These are phyloP conservation scores for Aspergillus sclerotialis DNA, from an alignment of 2,329 filamentous ascomycete genomes.

Conservation along the genomic window DNA sequence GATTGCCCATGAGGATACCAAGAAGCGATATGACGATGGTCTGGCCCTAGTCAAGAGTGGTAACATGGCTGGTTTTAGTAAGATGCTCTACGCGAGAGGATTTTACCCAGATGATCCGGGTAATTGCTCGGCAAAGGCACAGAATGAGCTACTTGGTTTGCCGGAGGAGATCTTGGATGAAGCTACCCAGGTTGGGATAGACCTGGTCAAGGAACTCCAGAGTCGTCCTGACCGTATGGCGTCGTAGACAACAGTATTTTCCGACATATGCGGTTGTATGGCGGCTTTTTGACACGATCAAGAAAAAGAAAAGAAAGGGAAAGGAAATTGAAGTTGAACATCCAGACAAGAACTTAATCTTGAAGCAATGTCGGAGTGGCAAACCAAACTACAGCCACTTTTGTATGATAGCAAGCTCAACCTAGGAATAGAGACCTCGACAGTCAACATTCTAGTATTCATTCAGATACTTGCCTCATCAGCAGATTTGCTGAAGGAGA, in stretches of 20 bases:
- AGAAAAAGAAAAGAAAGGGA: too few relatives aligned
- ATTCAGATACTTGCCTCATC: too few relatives aligned
- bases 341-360: too few relatives aligned
- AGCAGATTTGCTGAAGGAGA: too few relatives aligned
- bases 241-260: constrained; percentile 6
- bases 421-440: too few relatives aligned
- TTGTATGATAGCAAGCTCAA: too few relatives aligned
- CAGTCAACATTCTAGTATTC: too few relatives aligned
- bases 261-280: too few relatives aligned
- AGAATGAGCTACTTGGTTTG: constrained; percentile 52
- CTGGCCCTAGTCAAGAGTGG: constrained; percentile 39
- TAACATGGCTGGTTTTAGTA: constrained; percentile 39
- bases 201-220: constrained; percentile 33
- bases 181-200: constrained; percentile 44
- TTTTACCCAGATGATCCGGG: constrained; percentile 42
- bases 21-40: constrained; percentile 45
- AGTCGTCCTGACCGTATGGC: constrained; percentile 21
- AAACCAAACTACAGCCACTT: too few relatives aligned
- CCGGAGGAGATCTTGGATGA: constrained; percentile 54
- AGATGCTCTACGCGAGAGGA: constrained; percentile 49
- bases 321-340: too few relatives aligned
- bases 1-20: constrained; percentile 42
- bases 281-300: too few relatives aligned
- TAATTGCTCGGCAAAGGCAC: constrained; percentile 39
- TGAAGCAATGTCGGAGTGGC: too few relatives aligned